These are phyloP conservation scores for Paraurostyla sp. DNA, from an alignment of 73 alveolate species.

Conservation along the genomic window DNA sequence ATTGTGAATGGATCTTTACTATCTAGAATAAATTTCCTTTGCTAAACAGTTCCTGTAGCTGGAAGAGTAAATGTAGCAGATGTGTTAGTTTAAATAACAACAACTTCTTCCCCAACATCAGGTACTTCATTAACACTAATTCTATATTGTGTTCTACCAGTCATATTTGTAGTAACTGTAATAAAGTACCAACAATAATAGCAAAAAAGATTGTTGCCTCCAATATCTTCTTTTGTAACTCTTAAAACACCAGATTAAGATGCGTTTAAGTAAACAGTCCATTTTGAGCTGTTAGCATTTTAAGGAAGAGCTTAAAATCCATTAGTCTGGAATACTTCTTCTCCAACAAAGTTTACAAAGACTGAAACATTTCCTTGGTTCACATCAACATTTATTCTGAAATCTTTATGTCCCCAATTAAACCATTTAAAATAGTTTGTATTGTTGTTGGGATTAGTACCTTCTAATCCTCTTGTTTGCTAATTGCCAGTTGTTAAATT, in stretches of 20 bases:
- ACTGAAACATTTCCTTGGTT: conserved; percentile 49
- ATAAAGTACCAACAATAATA: conserved; percentile 49
- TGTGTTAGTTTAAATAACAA: background rate
- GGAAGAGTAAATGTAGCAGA: conserved; percentile 3
- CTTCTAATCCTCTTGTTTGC: background rate
- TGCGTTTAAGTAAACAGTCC: conserved; percentile 36
- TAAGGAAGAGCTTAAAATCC: conserved; percentile 43
- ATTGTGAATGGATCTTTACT: conserved; percentile 21
- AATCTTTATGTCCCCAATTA: conserved; percentile 54
- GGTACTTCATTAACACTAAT: conserved; percentile 22
- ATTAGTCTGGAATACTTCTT: background rate
- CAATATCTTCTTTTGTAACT: conserved; percentile 24
- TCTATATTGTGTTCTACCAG: conserved; percentile 7
- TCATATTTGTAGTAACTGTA: conserved; percentile 11
- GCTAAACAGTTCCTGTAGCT: conserved; percentile 39
- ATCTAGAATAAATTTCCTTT: conserved; percentile 51
- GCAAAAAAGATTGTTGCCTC: conserved; percentile 7
- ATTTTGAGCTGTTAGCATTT: background rate
- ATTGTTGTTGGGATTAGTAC: background rate
- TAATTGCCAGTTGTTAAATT: background rate
- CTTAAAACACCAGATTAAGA: conserved; percentile 14
- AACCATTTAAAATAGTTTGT: conserved; percentile 26
- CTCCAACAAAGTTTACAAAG: background rate
- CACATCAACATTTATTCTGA: conserved; percentile 27
- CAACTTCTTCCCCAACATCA: conserved; percentile 48